Evolutionary conservation across 441 rosid species (phyloP), one percentile per base, ranked within the genome.

Genomic region (Jatropha podagrica): DNA sequence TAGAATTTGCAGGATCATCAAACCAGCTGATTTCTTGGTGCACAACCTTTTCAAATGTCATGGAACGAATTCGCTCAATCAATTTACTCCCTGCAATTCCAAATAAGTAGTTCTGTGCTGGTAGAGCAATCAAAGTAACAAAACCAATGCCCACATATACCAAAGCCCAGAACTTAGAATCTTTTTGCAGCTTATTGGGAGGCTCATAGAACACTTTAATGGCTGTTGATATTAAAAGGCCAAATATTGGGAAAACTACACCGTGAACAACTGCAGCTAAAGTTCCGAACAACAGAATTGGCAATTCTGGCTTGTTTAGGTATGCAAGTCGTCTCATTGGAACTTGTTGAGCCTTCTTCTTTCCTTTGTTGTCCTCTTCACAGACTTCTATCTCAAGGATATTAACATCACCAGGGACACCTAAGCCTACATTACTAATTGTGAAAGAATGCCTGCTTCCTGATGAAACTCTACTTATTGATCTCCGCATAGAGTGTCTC

Each of bases 11-110:
- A 72, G 90, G 79, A 59, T 84, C 88, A 73, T 89, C 88, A 27
- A 87, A 86, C 93, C 91, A 89, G 75, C 86, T 76, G 69, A 89
- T 85, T n/a, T 86, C 86, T 82, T 83, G 88, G 77, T 81, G 83
- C 44, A 86, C 89, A 62, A 88, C 84, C 44, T 80, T 88, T 81
- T 85, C 82, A 51, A 90, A 88, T 27, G 87, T 82, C 83, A 76
- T 59, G 8, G 79, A 76, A 32, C 88, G 82, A 46, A 85, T 83
- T 73, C 92, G 62, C 61, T 79, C 68, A 7, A 90, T 83, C 77
- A 90, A 56, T 80, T 82, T 84, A 7, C 85, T 78, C n/a, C 92
- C 89, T 7, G 88, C 94, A 42, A 88, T 64, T 37, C 87, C 84
- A 60, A 85, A 90, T 62, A 85, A 79, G 79, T 79, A 88, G 63